Percentiles rank a stretch among this genome's conserved stretches.
Evolutionary conservation across 208 protist genomes (phyloP).

Genomic region (Acanthamoeba comandoni): DNA sequence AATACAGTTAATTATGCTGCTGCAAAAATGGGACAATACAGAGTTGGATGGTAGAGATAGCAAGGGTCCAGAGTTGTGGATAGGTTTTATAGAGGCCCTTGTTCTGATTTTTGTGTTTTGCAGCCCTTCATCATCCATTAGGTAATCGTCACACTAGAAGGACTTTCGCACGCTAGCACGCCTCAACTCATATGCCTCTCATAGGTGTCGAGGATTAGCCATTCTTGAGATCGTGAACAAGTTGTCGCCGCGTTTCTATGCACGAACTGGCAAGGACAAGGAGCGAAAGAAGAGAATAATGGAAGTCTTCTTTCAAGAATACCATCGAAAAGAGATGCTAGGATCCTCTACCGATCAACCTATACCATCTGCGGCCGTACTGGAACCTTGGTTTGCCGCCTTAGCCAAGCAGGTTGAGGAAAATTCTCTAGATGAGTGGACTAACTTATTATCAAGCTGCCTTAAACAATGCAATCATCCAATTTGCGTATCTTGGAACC

Average conservation of each 20-base stretch:
- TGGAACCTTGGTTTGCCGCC: conserved; percentile 29
- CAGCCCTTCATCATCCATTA: conserved; percentile 36
- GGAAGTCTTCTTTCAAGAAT: conserved; percentile 67
- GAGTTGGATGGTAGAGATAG: conserved; percentile 47
- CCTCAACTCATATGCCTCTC: neutral
- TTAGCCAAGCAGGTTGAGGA: conserved; percentile 54
- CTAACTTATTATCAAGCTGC: neutral
- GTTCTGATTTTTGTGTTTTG: conserved; percentile 48
- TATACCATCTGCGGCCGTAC: neutral
- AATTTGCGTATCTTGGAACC: conserved; percentile 58
- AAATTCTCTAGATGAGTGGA: neutral
- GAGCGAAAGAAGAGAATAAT: conserved; percentile 63
- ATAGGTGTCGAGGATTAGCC: conserved; percentile 35
- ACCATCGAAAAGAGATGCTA: conserved; percentile 5
- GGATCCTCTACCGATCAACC: neutral
- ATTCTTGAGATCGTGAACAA: conserved; percentile 37
- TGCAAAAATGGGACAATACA: conserved; percentile 42
- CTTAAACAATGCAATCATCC: conserved; percentile 60
- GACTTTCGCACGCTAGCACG: neutral
- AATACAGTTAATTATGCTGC: conserved; percentile 1
- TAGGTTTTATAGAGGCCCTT: conserved; percentile 50
- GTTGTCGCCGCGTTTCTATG: conserved; percentile 53
- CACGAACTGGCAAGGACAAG: conserved; percentile 61
- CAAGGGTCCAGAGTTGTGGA: conserved; percentile 69
- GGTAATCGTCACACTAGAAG: neutral